These are phyloP conservation scores for Phallus indusiatus DNA, from an alignment of 768 basidiomycete species.

Conservation along the genomic window DNA sequence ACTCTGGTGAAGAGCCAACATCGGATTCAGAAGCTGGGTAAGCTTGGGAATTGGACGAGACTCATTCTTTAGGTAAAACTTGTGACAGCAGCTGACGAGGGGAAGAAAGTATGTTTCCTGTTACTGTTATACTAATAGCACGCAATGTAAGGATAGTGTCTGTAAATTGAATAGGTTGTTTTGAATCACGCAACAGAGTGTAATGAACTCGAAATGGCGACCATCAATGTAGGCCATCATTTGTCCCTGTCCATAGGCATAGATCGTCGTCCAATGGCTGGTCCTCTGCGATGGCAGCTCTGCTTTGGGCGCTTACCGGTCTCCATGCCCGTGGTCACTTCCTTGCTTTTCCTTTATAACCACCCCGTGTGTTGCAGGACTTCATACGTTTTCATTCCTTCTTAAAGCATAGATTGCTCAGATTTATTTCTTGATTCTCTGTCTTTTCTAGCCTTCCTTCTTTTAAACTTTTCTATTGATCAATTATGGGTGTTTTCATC, in stretches of 20 bases:
- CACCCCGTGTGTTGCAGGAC: background rate
- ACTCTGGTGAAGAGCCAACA: constrained; percentile 21
- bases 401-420: background rate
- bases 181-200: background rate
- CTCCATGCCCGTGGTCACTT: background rate
- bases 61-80: background rate
- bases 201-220: too few relatives aligned
- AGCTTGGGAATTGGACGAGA: background rate
- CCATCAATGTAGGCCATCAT: too few relatives aligned
- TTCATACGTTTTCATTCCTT: background rate
- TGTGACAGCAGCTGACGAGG: background rate
- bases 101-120: too few relatives aligned
- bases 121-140: background rate
- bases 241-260: too few relatives aligned
- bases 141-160: background rate
- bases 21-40: constrained; percentile 16
- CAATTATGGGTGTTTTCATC: constrained; percentile 66
- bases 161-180: background rate
- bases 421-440: background rate
- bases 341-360: background rate
- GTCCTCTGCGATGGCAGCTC: background rate
- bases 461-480: constrained; percentile 10
- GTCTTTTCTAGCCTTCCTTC: constrained; percentile 1
- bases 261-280: background rate
- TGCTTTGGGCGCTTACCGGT: too few relatives aligned